These are phyloP conservation scores for Lasiodiplodia sp. DNA, from an alignment of 2,329 filamentous ascomycete species.

Conservation along the genomic window DNA sequence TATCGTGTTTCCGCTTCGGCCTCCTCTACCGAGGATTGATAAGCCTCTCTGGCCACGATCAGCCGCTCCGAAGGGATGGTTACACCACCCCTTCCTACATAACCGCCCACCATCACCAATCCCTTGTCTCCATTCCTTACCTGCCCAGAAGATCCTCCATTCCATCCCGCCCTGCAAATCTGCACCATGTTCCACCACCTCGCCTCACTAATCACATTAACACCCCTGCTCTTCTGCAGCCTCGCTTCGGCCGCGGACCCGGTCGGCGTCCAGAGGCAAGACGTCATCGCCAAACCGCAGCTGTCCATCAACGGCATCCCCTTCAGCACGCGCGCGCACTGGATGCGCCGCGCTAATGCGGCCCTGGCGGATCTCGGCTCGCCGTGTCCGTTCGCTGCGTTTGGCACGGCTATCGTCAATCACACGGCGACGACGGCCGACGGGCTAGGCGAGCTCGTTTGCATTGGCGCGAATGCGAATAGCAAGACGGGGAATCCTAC, in stretches of 20 bases:
- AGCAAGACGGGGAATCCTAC: conserved; percentile 58
- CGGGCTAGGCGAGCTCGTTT: conserved; percentile 55
- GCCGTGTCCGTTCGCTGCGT: conserved; percentile 63
- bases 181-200: background rate
- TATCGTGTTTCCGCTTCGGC: too few species aligned
- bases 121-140: background rate
- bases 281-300: conserved; percentile 1
- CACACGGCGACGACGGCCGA: conserved; percentile 49
- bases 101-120: background rate
- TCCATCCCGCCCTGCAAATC: background rate
- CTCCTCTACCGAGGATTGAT: too few species aligned
- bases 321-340: conserved; percentile 53
- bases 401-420: conserved; percentile 64
- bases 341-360: conserved; percentile 61
- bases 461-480: conserved; percentile 59
- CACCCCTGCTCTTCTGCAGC: background rate
- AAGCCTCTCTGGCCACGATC: background rate
- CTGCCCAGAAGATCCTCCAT: background rate
- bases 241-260: background rate
- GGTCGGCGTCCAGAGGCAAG: background rate
- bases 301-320: conserved; percentile 44
- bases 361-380: conserved; percentile 51
- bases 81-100: background rate
- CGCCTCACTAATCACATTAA: background rate
- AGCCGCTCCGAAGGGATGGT: background rate